A percentile compares a stretch with the other conserved stretches of the same genome.
These are phyloP conservation scores for Phytopythium chamaehyphon DNA, from an alignment of 352 stramenopile genomes.

Conservation along the genomic window DNA sequence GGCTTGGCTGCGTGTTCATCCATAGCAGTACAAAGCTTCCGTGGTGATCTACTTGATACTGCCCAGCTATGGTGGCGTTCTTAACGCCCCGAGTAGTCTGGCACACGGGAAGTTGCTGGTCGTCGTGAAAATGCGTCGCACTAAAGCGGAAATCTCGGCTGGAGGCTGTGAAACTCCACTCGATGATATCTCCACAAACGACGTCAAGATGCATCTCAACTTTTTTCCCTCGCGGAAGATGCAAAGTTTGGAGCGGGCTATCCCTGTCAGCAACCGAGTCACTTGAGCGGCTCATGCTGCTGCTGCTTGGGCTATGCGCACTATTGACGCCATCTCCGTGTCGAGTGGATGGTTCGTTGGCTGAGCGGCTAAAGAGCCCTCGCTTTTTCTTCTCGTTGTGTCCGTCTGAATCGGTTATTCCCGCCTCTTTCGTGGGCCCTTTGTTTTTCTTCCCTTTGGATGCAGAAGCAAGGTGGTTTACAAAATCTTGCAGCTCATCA, in stretches of 20 bases:
- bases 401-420: too few relatives aligned
- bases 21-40: constrained; percentile 76
- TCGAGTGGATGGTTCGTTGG: neutral
- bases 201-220: constrained; percentile 84
- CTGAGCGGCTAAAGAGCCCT: neutral
- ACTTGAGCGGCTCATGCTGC: neutral
- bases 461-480: constrained; percentile 41
- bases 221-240: constrained; percentile 52
- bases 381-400: neutral
- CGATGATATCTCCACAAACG: constrained; percentile 49
- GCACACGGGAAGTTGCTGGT: constrained; percentile 41
- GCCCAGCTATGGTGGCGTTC: constrained; percentile 48
- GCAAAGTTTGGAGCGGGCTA: constrained; percentile 20
- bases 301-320: constrained; percentile 8
- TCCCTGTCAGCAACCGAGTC: constrained; percentile 5
- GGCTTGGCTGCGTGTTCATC: constrained; percentile 52
- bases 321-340: neutral
- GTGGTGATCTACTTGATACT: constrained; percentile 44
- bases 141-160: constrained; percentile 62
- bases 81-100: constrained; percentile 55
- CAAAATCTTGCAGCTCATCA: constrained; percentile 49
- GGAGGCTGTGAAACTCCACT: constrained; percentile 56
- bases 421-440: constrained; percentile 17
- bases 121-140: constrained; percentile 57
- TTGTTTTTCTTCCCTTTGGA: constrained; percentile 28